Evolutionary conservation across 768 basidiomycete species (phyloP), one percentile per base, ranked within the genome.

Genomic region (Leccinellum rugosiceps): DNA sequence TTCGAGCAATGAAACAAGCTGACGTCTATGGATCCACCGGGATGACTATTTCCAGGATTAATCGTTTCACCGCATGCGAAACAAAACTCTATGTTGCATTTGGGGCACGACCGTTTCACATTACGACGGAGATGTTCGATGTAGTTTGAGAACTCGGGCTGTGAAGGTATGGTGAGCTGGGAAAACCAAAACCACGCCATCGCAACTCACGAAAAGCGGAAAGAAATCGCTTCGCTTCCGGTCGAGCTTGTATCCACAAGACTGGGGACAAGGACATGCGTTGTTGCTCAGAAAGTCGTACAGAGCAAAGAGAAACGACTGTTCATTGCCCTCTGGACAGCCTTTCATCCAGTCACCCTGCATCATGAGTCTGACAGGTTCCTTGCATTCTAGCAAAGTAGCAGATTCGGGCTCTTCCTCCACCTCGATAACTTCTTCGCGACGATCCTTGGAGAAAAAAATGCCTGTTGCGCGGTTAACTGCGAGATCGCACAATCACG

Each of bases 331-430:
- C 71, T 96, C 94, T 0, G 94, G 94, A 72, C 94, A 97, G 19
- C 94, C 94, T 69, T 90, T 92, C 94, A 97, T 97, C 93, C 93
- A 97, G 68, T 94, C 87, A 26, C 91, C 92, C 72, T 92, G 90
- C 21, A 86, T 86, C 82, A 96, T 85, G 41, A 94, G 74, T 61
- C 83, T 83, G 31, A 85, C 78, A 17, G 72, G 72, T 55, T 83
- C 80, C 41, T 71, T 73, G 55, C 70, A 76, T 19, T 70, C 72
- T 17, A 76, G 70, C 31, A 90, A 68, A 41, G 69, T 58, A 17
- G 74, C 74, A 43, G 68, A 68, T 69, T 89, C 87, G 7, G 86
- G 80, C 50, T 86, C 81, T 73, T 94, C 93, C 66, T 94, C 88
- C 1, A 94, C 84, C 75, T 97, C 94, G 48, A 95, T 92, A 35